phyloP scores from a whole-genome alignment of 2,329 filamentous ascomycete species.

The Penicillium concentricum region DNA sequence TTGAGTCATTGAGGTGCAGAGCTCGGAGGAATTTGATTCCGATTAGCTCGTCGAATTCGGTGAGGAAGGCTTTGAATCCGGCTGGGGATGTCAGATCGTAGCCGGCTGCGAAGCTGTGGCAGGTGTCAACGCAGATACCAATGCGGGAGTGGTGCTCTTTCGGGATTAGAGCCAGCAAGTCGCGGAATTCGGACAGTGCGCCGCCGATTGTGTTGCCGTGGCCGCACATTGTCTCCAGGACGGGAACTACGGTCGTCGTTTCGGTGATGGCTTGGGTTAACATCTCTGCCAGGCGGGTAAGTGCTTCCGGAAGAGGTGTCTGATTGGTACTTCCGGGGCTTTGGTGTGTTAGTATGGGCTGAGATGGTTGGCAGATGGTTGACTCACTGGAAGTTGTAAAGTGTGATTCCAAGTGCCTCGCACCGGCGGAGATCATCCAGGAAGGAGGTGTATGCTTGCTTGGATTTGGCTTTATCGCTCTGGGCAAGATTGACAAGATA shows the following conservation, averaged over 20 bases:
- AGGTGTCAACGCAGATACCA: conserved; percentile 94
- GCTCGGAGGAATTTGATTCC: conserved; percentile 79
- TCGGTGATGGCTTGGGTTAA: conserved; percentile 79
- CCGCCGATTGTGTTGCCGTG: conserved; percentile 83
- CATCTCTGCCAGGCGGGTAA: conserved; percentile 74
- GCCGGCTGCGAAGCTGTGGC: conserved; percentile 91
- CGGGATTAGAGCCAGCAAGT: conserved; percentile 73
- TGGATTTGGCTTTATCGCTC: conserved; percentile 72
- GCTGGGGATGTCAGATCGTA: conserved; percentile 80
- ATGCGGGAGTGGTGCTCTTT: conserved; percentile 76
- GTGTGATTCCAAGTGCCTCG: conserved; percentile 75
- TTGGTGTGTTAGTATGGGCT: background rate
- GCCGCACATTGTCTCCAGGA: conserved; percentile 95
- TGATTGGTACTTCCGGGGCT: conserved; percentile 76
- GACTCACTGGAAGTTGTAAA: conserved; percentile 90
- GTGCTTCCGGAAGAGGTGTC: conserved; percentile 65
- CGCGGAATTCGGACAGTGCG: conserved; percentile 79
- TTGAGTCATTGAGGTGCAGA: conserved; percentile 92
- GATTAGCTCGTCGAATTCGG: conserved; percentile 73
- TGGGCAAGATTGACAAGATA: conserved; percentile 97
- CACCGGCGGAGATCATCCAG: conserved; percentile 85
- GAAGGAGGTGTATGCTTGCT: conserved; percentile 82
- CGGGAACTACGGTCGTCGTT: conserved; percentile 72
- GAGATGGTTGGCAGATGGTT: background rate
- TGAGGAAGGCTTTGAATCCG: conserved; percentile 70